Conservation (phyloP, 2,329 filamentous ascomycete genomes). For the Sporothrix euskadiensis region DNA sequence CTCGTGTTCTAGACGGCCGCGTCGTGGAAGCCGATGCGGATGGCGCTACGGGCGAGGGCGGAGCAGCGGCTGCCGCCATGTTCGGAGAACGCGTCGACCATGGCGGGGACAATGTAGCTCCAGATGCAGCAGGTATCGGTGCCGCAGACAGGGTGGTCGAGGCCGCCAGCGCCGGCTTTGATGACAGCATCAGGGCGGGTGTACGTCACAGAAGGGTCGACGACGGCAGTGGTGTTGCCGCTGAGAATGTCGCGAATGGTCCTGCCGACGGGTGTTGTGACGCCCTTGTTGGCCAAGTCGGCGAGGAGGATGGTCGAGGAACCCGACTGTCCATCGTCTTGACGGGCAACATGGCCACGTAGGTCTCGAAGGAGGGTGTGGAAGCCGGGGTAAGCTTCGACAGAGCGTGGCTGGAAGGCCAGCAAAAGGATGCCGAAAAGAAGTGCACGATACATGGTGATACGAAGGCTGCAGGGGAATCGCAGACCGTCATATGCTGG, state of each 20-base stretch:
- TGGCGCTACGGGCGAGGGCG: slow-evolving; percentile 45
- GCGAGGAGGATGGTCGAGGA: slow-evolving; percentile 38
- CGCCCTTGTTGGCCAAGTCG: slow-evolving; percentile 41
- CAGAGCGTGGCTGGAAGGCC: not conserved
- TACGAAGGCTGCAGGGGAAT: not conserved
- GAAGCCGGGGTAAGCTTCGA: slow-evolving; percentile 17
- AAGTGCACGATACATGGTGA: not conserved
- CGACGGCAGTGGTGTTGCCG: slow-evolving; percentile 22
- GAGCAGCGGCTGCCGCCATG: slow-evolving; percentile 30
- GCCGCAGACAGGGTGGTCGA: slow-evolving; percentile 35
- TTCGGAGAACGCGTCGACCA: slow-evolving; percentile 41
- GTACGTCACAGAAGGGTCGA: slow-evolving; percentile 36
- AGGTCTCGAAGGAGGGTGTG: not conserved
- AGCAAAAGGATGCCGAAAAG: not conserved
- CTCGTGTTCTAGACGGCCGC: slow-evolving; percentile 45
- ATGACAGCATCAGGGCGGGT: slow-evolving; percentile 28
- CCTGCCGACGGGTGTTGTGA: slow-evolving; percentile 42
- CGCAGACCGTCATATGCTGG: not conserved
- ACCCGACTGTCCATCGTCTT: not conserved
- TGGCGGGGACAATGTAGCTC: slow-evolving; percentile 43
- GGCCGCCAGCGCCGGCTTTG: slow-evolving; percentile 33
- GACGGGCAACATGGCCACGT: not conserved
- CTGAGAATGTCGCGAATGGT: slow-evolving; percentile 44
- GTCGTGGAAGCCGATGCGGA: slow-evolving; percentile 52
- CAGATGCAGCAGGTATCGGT: slow-evolving; percentile 43